Evolutionary conservation across 108 stramenopile species (phyloP), one percentile per base, ranked within the genome.

Genomic region (Cyclostephanos invisitatus): DNA sequence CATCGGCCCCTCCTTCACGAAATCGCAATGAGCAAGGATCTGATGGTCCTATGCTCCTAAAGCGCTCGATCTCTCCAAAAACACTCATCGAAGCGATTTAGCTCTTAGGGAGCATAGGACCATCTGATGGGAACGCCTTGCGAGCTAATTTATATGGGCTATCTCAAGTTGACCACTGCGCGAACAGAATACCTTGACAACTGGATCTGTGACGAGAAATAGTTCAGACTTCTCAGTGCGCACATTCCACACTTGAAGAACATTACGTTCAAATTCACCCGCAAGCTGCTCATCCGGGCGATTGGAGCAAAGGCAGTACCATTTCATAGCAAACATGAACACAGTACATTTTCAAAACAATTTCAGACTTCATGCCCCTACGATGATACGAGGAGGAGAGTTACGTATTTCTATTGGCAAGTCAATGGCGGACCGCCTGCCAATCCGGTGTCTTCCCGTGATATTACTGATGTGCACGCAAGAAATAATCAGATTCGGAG

Each of bases 301-400:
- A n/a, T 50, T 21, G 20, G 18, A 20, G 18, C 49, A 20, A n/a
- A 20, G 17, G 49, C 49, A 20, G 49, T n/a, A n/a, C 49, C 49
- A 50, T 50, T 50, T 50, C 18, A 50, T 21, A 8, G 20, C 18
- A 20, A n/a, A n/a, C 17, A 50, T 21, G 18, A 20, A n/a, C 49
- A 50, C 17, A 21, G 49, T 50, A 20, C 10, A n/a, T 50, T 20
- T 21, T 21, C 4, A 4, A 50, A n/a, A 50, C 49, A 50, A 21
- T 50, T 50, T 21, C 17, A 50, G 20, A 50, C 49, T 50, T 20
- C 49, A 50, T 50, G 49, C 49, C 49, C 49, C 49, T 50, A 50
- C 20, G 49, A 50, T 50, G 49, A 50, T n/a, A 21, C 17, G 20
- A 50, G 49, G 20, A n/a, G 49, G 49, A 50, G 17, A 21, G 49